Percentiles rank a stretch among this genome's conserved stretches.
Evolutionary conservation across 306 rosid species (phyloP).

Genomic region (Cucurbita pepo): DNA sequence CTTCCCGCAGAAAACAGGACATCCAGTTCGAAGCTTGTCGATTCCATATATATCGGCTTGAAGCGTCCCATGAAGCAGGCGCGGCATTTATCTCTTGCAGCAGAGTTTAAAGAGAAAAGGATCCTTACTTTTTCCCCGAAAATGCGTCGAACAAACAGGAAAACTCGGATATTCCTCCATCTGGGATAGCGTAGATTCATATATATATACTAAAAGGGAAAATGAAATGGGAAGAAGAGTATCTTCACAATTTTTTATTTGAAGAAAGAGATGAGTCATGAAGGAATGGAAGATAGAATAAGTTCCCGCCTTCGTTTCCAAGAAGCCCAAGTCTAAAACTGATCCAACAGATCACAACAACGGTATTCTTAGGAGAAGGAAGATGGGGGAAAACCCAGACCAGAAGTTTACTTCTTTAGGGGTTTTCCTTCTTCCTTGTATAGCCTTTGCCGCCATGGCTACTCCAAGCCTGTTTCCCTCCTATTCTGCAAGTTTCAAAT

Average conservation of each 20-base stretch:
- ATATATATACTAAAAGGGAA: background rate
- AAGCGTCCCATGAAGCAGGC: constrained; percentile 58
- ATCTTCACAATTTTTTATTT: background rate
- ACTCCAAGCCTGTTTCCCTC: background rate
- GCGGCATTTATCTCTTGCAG: constrained; percentile 19
- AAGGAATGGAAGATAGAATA: background rate
- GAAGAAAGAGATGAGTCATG: constrained; percentile 39
- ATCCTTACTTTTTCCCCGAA: background rate
- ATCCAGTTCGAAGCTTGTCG: constrained; percentile 30
- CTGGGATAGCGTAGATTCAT: background rate
- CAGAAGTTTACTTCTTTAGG: background rate
- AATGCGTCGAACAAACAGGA: background rate
- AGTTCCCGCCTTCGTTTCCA: too few species aligned
- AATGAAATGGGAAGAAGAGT: background rate
- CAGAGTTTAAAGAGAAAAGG: background rate
- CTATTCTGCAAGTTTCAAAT: background rate
- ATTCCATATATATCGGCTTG: constrained; percentile 28
- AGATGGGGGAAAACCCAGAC: background rate
- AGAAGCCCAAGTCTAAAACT: too few species aligned
- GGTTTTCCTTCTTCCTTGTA: background rate
- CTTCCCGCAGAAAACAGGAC: constrained; percentile 19
- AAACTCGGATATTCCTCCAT: background rate
- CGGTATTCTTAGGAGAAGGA: background rate
- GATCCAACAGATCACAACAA: too few species aligned
- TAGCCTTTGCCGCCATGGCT: background rate